Conservation (phyloP, 768 basidiomycete species). For the Lactarius sp. region DNA sequence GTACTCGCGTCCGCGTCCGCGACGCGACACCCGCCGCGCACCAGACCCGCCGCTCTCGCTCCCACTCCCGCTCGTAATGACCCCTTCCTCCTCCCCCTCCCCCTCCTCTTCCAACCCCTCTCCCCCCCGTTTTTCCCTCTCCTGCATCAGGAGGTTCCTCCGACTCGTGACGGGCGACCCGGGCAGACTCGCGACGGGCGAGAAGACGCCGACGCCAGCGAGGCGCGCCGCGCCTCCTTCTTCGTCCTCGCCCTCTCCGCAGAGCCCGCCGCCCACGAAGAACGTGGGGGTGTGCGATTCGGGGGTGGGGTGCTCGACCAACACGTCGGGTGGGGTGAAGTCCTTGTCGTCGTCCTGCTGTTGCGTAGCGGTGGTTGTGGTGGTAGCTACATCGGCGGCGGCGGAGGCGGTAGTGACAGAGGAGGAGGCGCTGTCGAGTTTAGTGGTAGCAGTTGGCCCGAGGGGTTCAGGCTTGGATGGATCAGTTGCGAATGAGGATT, state of each 20-base stretch:
- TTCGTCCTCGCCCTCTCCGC: constrained; percentile 1
- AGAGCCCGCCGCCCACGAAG: not conserved
- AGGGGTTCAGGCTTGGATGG: not conserved
- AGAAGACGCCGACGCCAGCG: constrained; percentile 69
- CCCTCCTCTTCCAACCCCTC: not conserved
- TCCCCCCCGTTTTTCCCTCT: not conserved
- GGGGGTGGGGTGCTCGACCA: not conserved
- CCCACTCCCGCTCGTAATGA: not conserved
- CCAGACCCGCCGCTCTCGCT: not conserved
- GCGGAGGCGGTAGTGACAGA: not conserved
- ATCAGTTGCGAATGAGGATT: constrained; percentile 23
- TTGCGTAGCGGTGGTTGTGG: not conserved
- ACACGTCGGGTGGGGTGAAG: not conserved
- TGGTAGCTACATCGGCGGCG: not conserved
- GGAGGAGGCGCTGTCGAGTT: constrained; percentile 8
- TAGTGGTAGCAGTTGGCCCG: not conserved
- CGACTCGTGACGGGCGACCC: constrained; percentile 51
- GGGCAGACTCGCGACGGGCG: constrained; percentile 62
- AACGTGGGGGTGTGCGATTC: constrained; percentile 6
- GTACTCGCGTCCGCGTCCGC: not conserved
- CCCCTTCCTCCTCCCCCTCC: constrained; percentile 3
- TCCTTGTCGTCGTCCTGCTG: not conserved
- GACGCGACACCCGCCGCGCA: not conserved
- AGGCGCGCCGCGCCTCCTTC: constrained; percentile 32
- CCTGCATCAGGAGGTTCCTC: not conserved